These are phyloP conservation scores for Marchantia paleacea DNA, from an alignment of 225 moss, liverwort and hornwort genomes.

Conservation along the genomic window DNA sequence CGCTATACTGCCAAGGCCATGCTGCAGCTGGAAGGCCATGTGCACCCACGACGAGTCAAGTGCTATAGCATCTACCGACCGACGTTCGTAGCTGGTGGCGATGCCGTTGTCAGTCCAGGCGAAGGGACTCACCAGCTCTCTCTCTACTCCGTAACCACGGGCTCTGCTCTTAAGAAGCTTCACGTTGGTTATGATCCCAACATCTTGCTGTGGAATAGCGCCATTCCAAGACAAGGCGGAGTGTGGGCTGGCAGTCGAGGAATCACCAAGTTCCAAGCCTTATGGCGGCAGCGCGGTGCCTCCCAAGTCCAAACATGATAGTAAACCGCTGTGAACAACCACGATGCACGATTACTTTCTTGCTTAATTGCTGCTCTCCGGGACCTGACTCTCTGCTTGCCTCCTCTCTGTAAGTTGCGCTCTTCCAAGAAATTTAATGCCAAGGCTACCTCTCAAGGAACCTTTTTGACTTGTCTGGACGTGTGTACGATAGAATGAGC, in stretches of 20 bases:
- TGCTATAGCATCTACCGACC: conserved; percentile 49
- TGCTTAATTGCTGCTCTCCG: too few species aligned
- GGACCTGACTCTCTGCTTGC: too few species aligned
- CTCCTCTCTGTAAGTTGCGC: too few species aligned
- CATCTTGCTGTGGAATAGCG: conserved; percentile 34
- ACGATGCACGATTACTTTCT: too few species aligned
- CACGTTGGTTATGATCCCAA: conserved; percentile 45
- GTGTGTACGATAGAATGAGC: too few species aligned
- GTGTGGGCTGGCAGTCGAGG: conserved; percentile 43
- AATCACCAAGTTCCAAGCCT: conserved; percentile 25
- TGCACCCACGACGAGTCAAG: conserved; percentile 37
- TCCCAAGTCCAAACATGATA: not conserved
- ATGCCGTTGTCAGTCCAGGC: conserved; percentile 44
- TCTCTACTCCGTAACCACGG: conserved; percentile 47
- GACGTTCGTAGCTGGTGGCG: conserved; percentile 43
- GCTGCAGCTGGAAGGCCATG: conserved; percentile 41
- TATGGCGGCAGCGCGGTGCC: conserved; percentile 15
- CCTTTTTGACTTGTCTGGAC: too few species aligned
- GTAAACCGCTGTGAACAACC: not conserved
- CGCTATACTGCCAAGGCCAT: conserved; percentile 30
- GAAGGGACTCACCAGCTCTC: conserved; percentile 49
- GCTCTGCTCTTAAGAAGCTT: conserved; percentile 29
- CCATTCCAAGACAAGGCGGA: conserved; percentile 25
- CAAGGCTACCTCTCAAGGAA: too few species aligned
- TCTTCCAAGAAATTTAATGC: too few species aligned